A percentile compares a stretch with the other conserved stretches of the same genome.
These are phyloP conservation scores for Huntiella savannae DNA, from an alignment of 2,329 filamentous ascomycete species.

Conservation along the genomic window DNA sequence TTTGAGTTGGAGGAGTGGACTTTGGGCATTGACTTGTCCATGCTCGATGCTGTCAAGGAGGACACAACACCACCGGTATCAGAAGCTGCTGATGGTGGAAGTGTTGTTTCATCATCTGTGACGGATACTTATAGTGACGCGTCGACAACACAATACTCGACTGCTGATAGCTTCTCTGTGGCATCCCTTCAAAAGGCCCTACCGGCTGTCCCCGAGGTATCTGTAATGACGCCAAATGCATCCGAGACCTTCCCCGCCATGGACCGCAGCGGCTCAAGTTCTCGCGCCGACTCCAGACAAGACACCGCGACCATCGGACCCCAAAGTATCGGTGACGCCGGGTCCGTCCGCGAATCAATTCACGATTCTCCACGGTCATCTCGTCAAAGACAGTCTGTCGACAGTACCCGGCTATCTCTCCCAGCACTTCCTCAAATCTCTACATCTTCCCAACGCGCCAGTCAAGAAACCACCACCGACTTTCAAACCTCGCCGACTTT, in stretches of 20 bases:
- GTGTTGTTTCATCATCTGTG: conserved; percentile 5
- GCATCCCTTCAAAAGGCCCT: conserved; percentile 43
- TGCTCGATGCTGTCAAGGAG: conserved; percentile 26
- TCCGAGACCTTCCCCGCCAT: conserved; percentile 13
- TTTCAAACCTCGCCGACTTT: conserved; percentile 34
- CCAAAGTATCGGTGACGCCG: not conserved
- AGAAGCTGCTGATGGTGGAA: conserved; percentile 14
- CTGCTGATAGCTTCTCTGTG: conserved; percentile 24
- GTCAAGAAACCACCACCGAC: conserved; percentile 18
- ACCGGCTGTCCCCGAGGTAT: conserved; percentile 35
- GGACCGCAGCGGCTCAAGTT: conserved; percentile 13
- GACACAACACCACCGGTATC: conserved; percentile 13
- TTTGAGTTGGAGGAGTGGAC: conserved; percentile 45
- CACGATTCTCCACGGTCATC: not conserved
- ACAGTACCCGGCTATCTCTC: conserved; percentile 27
- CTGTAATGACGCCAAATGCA: conserved; percentile 26
- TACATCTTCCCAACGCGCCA: conserved; percentile 21
- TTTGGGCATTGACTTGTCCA: conserved; percentile 35
- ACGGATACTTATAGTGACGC: not conserved
- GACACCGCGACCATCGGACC: conserved; percentile 18
- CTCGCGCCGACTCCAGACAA: conserved; percentile 23
- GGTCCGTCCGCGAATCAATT: not conserved
- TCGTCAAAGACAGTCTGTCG: not conserved
- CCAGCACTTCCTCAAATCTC: conserved; percentile 39
- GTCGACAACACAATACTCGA: conserved; percentile 15